Conservation (phyloP, 306 rosid genomes). For the Prunus mongolica region DNA sequence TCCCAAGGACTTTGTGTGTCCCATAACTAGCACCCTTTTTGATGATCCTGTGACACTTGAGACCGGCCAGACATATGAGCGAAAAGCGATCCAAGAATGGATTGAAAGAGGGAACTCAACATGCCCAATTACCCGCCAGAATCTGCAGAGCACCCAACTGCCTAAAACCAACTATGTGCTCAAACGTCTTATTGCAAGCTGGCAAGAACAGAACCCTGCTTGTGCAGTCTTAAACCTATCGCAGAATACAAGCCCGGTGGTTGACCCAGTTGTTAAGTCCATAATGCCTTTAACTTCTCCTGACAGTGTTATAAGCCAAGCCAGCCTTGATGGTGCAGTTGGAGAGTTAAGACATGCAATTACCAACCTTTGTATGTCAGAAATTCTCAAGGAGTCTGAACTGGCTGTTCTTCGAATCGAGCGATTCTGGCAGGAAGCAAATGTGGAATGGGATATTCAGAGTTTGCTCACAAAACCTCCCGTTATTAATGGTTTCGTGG, state of each 20-base stretch:
- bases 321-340: constrained; percentile 50
- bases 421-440: constrained; percentile 62
- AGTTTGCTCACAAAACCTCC: constrained; percentile 69
- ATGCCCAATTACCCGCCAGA: constrained; percentile 90
- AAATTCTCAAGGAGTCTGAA: constrained; percentile 76
- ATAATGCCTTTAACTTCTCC: constrained; percentile 57
- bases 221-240: constrained; percentile 25
- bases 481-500: constrained; percentile 73
- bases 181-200: constrained; percentile 76
- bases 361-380: constrained; percentile 64
- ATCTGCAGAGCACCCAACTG: constrained; percentile 62
- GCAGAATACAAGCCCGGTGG: constrained; percentile 30
- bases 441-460: constrained; percentile 49
- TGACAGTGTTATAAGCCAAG: constrained; percentile 53
- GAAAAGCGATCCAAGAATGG: constrained; percentile 89
- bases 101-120: constrained; percentile 70
- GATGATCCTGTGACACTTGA: constrained; percentile 95
- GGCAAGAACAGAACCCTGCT: constrained; percentile 65
- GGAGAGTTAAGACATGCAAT: constrained; percentile 57
- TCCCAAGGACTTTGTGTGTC: constrained; percentile 90
- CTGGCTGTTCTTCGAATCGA: constrained; percentile 70
- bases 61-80: constrained; percentile 94
- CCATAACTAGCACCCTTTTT: constrained; percentile 81
- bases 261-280: constrained; percentile 29
- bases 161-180: constrained; percentile 95